Evolutionary conservation across 257 asterid genomes (phyloP), one percentile per base, ranked within the genome.

Genomic region (Solanum clarkiae): DNA sequence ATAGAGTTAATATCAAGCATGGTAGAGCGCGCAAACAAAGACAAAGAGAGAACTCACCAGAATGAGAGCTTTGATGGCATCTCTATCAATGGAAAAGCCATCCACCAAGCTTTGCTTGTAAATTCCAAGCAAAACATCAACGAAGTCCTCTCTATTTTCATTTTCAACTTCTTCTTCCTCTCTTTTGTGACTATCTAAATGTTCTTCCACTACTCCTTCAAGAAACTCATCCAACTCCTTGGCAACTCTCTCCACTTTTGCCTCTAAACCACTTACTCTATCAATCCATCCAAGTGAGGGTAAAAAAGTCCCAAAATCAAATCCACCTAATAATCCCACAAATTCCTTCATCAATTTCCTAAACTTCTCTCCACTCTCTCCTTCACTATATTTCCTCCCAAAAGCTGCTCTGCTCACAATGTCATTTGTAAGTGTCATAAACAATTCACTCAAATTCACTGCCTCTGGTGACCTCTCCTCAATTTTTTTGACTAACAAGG

Each of bases 201-300:
- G 91, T 18, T 90, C 92, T 60, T 83, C 70, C 15, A 93, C 17
- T 42, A 90, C 89, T 0, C 69, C 56, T 44, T 86, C 92, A 56
- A 93, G 26, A 62, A 93, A 89, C 4, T 81, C 91, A 77, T 93
- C 92, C 8, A 86, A 20, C 56, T 32, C 59, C 24, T 81, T 88
- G 5, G 88, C 90, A 9, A 85, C 85, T 65, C 16, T 90, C 13
- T 86, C 90, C 26, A 88, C 87, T 59, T 51, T 86, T 0, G 77
- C 55, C 84, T 87, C 84, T 45, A 90, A 86, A 10, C 93, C 93
- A 81, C 74, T 86, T 0, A 92, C 2, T 1, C 26, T 32, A 72
- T 88, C 54, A 22, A 90, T 44, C 92, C 92, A 92, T 22, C 68
- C 72, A 83, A 92, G 86, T 88, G 90, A 92, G 2, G 94, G 92